phyloP scores from a whole-genome alignment of 2,329 filamentous ascomycete genomes.

The Davidsoniella eucalypti region DNA sequence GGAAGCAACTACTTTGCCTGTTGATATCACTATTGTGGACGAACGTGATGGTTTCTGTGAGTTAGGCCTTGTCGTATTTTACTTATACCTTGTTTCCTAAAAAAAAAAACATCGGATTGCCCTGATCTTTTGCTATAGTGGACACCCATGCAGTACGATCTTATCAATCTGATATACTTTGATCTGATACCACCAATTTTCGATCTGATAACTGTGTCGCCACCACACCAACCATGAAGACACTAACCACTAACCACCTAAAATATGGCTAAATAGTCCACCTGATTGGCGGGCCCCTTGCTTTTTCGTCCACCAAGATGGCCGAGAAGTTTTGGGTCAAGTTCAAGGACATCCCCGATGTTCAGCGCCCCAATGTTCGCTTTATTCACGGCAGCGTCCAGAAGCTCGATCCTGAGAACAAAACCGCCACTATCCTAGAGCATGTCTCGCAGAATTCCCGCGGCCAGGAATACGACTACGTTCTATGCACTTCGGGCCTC shows the following conservation, averaged over 20 bases:
- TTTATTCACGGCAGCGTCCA: slow-evolving; percentile 50
- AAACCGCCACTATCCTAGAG: slow-evolving; percentile 40
- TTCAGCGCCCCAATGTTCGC: slow-evolving; percentile 45
- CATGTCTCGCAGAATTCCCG: slow-evolving; percentile 26
- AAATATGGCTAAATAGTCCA: slow-evolving; percentile 37
- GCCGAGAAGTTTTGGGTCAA: slow-evolving; percentile 54
- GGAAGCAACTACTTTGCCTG: slow-evolving; percentile 30
- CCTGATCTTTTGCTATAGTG: neutral
- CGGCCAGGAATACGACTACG: slow-evolving; percentile 50
- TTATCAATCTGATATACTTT: neutral
- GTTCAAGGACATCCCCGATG: slow-evolving; percentile 47
- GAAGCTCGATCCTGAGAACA: slow-evolving; percentile 40
- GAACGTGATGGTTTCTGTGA: slow-evolving; percentile 72
- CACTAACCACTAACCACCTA: neutral
- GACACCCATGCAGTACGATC: neutral
- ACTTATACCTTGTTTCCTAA: neutral
- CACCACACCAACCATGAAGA: neutral
- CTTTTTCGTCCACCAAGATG: slow-evolving; percentile 46
- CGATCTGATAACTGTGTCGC: slow-evolving; percentile 5
- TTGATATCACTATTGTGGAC: slow-evolving; percentile 60
- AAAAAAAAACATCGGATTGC: no score
- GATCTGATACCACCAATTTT: neutral
- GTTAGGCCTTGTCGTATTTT: slow-evolving; percentile 18
- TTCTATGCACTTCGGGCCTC: slow-evolving; percentile 57
- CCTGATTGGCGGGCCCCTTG: slow-evolving; percentile 58